Base-by-base conservation (phyloP, 331 rosid species). In the Cucumis variabilis region DNA sequence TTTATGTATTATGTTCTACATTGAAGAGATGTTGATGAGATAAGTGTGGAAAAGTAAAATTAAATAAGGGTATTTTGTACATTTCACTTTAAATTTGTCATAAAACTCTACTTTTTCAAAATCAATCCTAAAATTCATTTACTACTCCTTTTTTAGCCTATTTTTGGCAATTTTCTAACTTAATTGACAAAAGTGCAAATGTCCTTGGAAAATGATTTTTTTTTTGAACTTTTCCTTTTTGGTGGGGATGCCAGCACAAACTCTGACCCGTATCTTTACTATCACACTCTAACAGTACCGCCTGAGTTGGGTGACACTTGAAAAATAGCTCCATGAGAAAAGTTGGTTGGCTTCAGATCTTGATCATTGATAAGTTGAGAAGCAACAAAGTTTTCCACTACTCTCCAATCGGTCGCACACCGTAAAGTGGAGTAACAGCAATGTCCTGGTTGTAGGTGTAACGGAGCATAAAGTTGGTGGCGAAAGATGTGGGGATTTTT, bases 301-400 rank as follows among this genome's bases (percentile, higher is more conserved):
- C 23, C 23, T 13, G 77, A 73, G 79, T 24, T 72, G 25, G 51
- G 78, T 0, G 91, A 73, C 9, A 90, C 92, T 83, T 78, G 69
- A 80, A 55, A 80, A 24, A 27, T 9, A 53, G 79, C 46, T 14
- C 48, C 71, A 69, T 70, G 46, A 70, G 76, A 51, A 53, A 16
- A 78, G 69, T 86, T 88, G 37, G 93, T 87, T 85, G 87, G 91
- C 75, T 41, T 89, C 16, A 90, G 88, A 80, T 92, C 92, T 87
- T 89, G 93, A 74, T 90, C 89, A 7, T 92, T 95, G 87, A 94
- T 93, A 53, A 94, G 93, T 41, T 95, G 98, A 53, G 98, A 93
- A 77, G 95, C 98, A 79, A 96, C 99, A 85, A 91, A 93, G 80
- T 96, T 95, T 88, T 95, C 98, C 7, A 94, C 92, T 6, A 92